A percentile compares a stretch with the other conserved stretches of the same genome.
Evolutionary conservation across 208 protist genomes (phyloP).

Genomic region (Porcisia hertigi): DNA sequence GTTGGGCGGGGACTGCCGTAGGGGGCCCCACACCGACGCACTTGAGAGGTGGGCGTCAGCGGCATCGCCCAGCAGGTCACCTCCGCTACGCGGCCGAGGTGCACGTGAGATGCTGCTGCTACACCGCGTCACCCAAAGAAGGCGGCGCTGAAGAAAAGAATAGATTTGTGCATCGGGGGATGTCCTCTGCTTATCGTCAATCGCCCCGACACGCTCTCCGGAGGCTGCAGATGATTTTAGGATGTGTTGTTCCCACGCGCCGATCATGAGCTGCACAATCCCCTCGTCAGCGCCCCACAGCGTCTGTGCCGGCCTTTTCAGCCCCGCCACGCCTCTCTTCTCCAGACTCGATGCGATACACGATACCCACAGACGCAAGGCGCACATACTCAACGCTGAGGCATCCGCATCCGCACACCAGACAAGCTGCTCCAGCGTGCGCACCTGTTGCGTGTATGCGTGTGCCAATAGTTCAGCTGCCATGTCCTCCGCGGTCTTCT

Average conservation of each 20-base stretch:
- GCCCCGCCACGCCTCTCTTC: background rate
- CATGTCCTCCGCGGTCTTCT: conserved; percentile 18
- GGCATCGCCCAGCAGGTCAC: background rate
- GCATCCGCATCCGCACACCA: conserved; percentile 5
- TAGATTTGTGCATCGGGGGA: background rate
- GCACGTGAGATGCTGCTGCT: background rate
- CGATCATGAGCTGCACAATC: background rate
- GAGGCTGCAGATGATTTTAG: background rate
- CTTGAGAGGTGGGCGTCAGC: conserved; percentile 5
- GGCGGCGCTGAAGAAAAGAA: background rate
- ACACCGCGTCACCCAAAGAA: conserved; percentile 5
- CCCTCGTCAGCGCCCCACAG: background rate
- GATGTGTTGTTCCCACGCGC: background rate
- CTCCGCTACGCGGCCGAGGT: background rate
- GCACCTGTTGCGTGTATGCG: conserved; percentile 27
- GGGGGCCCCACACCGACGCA: conserved; percentile 34
- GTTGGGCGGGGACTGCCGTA: conserved; percentile 30
- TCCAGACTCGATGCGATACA: conserved; percentile 1
- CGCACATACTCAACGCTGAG: conserved; percentile 9
- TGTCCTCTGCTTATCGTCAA: background rate
- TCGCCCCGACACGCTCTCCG: background rate
- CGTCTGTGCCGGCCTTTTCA: background rate
- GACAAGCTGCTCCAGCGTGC: conserved; percentile 16
- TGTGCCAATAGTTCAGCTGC: conserved; percentile 7
- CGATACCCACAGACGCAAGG: conserved; percentile 22